A percentile compares a stretch with the other conserved stretches of the same genome.
Evolutionary conservation across 257 asterid genomes (phyloP).

Genomic region (Lantana camara): DNA sequence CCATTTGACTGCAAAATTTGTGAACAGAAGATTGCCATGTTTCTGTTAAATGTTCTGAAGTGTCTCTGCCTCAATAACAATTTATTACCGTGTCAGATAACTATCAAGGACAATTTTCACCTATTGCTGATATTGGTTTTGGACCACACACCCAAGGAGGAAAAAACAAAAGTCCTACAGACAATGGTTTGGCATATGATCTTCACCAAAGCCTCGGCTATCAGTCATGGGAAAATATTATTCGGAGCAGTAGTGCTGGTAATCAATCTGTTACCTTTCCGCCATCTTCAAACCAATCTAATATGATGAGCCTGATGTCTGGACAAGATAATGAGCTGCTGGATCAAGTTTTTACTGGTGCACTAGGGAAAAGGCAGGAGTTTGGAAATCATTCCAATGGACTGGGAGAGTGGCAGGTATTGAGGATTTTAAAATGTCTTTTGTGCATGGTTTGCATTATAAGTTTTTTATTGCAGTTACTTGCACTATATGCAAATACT

Average conservation of each 20-base stretch:
- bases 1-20: slow-evolving; percentile 8
- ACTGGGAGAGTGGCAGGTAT: slow-evolving; percentile 79
- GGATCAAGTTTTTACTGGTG: slow-evolving; percentile 48
- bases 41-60: slow-evolving; percentile 14
- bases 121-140: slow-evolving; percentile 44
- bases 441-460: slow-evolving; percentile 11
- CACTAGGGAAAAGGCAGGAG: slow-evolving; percentile 42
- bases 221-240: slow-evolving; percentile 58
- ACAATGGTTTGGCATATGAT: slow-evolving; percentile 44
- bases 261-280: slow-evolving; percentile 49
- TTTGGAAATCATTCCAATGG: slow-evolving; percentile 42
- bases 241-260: slow-evolving; percentile 46
- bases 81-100: slow-evolving; percentile 47
- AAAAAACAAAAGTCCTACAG: slow-evolving; percentile 27
- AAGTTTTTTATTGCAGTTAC: slow-evolving; percentile 4
- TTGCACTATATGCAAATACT: slow-evolving; percentile 1
- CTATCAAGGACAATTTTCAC: slow-evolving; percentile 57
- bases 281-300: slow-evolving; percentile 51
- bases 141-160: slow-evolving; percentile 42
- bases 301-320: slow-evolving; percentile 40
- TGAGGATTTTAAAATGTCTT: neutral
- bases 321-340: slow-evolving; percentile 53
- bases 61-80: slow-evolving; percentile 17
- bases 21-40: neutral
- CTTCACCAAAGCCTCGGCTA: slow-evolving; percentile 45